Percentiles rank a stretch among this genome's conserved stretches.
Conservation (phyloP, 2,329 filamentous ascomycete genomes). For the Talaromyces islandicus region DNA sequence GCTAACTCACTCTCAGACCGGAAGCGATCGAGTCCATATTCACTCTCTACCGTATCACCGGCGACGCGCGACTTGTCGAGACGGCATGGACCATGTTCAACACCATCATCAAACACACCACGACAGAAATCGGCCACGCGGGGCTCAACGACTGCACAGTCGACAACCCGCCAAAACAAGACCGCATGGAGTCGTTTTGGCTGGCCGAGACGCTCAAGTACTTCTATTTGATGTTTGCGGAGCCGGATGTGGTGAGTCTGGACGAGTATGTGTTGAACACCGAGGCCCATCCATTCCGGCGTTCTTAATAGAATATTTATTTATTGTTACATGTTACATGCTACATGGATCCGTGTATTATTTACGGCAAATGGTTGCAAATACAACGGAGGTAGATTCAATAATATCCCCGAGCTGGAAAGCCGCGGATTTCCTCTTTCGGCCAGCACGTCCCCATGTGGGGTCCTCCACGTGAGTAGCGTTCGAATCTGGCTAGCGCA, state of each 20-base stretch:
- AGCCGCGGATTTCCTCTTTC: background rate
- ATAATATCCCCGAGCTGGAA: background rate
- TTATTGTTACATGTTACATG: no score
- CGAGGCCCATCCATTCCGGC: constrained; percentile 48
- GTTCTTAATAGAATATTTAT: constrained; percentile 21
- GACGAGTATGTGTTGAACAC: constrained; percentile 63
- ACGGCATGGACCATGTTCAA: constrained; percentile 84
- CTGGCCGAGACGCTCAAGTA: constrained; percentile 88
- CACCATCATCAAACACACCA: constrained; percentile 61
- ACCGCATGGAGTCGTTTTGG: constrained; percentile 87
- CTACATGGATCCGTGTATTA: no score
- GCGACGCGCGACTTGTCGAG: constrained; percentile 67
- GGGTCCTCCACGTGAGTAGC: background rate
- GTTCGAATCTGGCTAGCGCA: background rate
- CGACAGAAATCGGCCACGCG: constrained; percentile 61
- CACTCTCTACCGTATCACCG: constrained; percentile 86
- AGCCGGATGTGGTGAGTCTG: constrained; percentile 58
- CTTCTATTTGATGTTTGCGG: constrained; percentile 75
- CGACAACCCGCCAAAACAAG: constrained; percentile 33
- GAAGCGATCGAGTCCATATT: constrained; percentile 86
- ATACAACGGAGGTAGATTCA: no score
- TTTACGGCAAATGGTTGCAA: no score
- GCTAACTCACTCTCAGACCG: constrained; percentile 46
- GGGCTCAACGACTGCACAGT: constrained; percentile 30
- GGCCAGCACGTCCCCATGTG: background rate